phyloP scores from a whole-genome alignment of 2,329 filamentous ascomycete genomes.

The Cryphonectria carpinicola region DNA sequence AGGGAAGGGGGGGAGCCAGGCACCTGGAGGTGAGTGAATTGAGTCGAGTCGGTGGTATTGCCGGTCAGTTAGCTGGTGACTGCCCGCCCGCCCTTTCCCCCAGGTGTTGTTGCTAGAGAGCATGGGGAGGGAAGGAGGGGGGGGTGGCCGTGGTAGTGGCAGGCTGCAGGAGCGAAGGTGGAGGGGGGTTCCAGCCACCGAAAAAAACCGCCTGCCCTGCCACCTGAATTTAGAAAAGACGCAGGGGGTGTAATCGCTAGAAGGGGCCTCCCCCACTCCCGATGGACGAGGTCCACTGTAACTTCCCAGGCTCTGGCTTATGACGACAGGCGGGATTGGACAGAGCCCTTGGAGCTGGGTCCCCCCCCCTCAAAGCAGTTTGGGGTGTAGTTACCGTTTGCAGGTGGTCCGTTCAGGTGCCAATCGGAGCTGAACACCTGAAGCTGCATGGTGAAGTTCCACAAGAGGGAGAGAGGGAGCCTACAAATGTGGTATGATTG shows the following conservation, averaged over 20 bases:
- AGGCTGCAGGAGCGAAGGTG: not conserved
- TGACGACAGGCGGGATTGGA: constrained; percentile 15
- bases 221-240: constrained; percentile 15
- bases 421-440: constrained; percentile 1
- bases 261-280: not conserved
- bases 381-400: not conserved
- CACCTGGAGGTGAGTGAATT: too few relatives aligned
- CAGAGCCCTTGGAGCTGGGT: not conserved
- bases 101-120: too few relatives aligned
- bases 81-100: too few relatives aligned
- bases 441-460: constrained; percentile 2
- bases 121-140: too few relatives aligned
- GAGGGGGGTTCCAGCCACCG: constrained; percentile 4
- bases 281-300: constrained; percentile 6
- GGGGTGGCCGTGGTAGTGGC: too few relatives aligned
- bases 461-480: not conserved
- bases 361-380: not conserved
- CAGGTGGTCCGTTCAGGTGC: not conserved
- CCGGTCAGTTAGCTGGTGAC: too few relatives aligned
- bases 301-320: not conserved
- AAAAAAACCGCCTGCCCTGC: constrained; percentile 8
- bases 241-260: constrained; percentile 11
- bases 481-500: not conserved
- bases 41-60: too few relatives aligned
- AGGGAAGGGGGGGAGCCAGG: not conserved